A percentile compares a stretch with the other conserved stretches of the same genome.
These are phyloP conservation scores for Populus hybrid DNA, from an alignment of 441 rosid genomes.

Conservation along the genomic window DNA sequence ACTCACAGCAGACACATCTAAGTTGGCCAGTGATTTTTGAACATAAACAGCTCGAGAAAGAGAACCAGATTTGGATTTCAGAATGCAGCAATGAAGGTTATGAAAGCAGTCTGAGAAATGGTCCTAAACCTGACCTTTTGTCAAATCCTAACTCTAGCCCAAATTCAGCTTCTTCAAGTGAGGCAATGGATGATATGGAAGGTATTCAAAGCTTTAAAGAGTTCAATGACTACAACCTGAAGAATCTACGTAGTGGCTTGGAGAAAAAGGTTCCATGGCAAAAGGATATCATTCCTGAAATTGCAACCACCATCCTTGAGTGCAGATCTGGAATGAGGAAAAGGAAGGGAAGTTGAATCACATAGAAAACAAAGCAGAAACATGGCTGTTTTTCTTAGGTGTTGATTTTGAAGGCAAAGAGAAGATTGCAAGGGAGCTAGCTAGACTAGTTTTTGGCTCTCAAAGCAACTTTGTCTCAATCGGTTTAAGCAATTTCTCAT, in stretches of 20 bases:
- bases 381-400: conserved; percentile 57
- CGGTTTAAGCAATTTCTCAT: conserved; percentile 30
- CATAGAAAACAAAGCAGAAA: conserved; percentile 37
- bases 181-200: conserved; percentile 40
- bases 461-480: conserved; percentile 38
- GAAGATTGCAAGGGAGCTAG: conserved; percentile 53
- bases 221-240: conserved; percentile 41
- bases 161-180: conserved; percentile 76
- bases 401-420: conserved; percentile 45
- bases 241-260: conserved; percentile 41
- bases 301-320: conserved; percentile 46
- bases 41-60: too few species aligned
- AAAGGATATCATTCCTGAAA: conserved; percentile 39
- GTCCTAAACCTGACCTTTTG: conserved; percentile 53
- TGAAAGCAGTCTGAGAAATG: conserved; percentile 25
- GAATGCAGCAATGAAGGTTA: conserved; percentile 24
- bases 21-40: too few species aligned
- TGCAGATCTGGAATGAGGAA: conserved; percentile 46
- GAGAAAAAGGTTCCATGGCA: conserved; percentile 61
- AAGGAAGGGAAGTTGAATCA: conserved; percentile 16
- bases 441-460: conserved; percentile 55
- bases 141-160: conserved; percentile 79
- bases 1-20: too few species aligned
- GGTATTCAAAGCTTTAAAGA: conserved; percentile 43
- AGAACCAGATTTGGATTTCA: too few species aligned